A percentile compares a stretch with the other conserved stretches of the same genome.
Evolutionary conservation across 345 rosid genomes (phyloP).

Genomic region (Pistacia atlantica): DNA sequence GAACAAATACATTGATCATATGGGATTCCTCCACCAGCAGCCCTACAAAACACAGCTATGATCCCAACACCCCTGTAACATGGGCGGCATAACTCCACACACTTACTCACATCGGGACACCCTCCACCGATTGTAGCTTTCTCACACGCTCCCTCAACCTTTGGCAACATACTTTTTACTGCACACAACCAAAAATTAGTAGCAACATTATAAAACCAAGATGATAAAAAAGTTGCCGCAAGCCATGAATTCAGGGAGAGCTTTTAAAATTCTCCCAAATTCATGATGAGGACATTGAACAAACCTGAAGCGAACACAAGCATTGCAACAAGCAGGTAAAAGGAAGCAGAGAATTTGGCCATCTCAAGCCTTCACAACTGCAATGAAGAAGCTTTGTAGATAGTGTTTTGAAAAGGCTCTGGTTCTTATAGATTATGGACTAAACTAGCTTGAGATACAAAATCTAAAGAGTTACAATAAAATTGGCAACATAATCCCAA

Average conservation of each 20-base stretch:
- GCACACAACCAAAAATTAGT: too few species aligned
- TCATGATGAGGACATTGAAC: background rate
- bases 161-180: constrained; percentile 7
- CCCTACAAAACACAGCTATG: constrained; percentile 16
- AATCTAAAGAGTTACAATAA: background rate
- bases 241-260: too few species aligned
- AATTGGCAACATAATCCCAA: background rate
- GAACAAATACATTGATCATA: constrained; percentile 28
- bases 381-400: background rate
- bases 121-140: constrained; percentile 31
- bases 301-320: constrained; percentile 24
- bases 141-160: background rate
- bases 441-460: background rate
- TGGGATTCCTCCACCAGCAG: constrained; percentile 28
- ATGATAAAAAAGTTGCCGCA: too few species aligned
- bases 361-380: background rate
- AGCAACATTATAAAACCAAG: too few species aligned
- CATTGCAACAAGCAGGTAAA: constrained; percentile 17
- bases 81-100: constrained; percentile 23
- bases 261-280: background rate
- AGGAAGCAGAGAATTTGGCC: background rate
- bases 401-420: background rate
- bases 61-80: constrained; percentile 31
- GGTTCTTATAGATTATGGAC: background rate
- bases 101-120: constrained; percentile 21